Evolutionary conservation across 495 filamentous ascomycete species (phyloP), one percentile per base, ranked within the genome.

Genomic region (Tuber microsphaerosporum): DNA sequence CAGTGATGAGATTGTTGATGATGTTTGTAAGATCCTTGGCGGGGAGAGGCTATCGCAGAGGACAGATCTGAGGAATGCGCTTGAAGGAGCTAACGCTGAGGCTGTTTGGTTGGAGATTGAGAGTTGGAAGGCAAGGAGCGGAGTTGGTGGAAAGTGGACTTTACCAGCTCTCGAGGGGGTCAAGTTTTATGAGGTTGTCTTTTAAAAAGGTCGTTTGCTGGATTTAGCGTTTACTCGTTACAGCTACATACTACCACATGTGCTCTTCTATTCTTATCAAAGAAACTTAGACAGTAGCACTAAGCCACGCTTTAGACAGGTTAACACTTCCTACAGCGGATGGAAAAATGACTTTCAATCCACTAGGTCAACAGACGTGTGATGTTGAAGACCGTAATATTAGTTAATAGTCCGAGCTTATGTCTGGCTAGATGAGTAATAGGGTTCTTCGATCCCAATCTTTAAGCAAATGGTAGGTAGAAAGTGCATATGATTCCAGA

Each of bases 71-170:
- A 84, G 84, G 70, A 81, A 82, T 48, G 89, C 88, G 20, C 76
- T 94, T 43, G 88, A 90, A 80, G 81, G 81, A 8, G 82, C 88
- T 51, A 92, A 93, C 83, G 85, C 88, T 12, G 91, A 94, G 84
- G 90, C 89, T 5, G 89, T 94, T 20, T 94, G 92, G 92, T 82
- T 93, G 77, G 83, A 87, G 73, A 79, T 87, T 34, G 75, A 82
- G 19, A 80, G 56, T 41, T 76, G 76, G 78, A 79, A 37, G 37
- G 65, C 43, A 17, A 70, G 81, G 84, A 85, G 85, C 79, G 81
- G 83, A 69, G 75, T 79, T 76, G 78, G 85, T 10, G 77, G 79
- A 72, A 70, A 76, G 76, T 77, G 79, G 71, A 76, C 80, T n/a
- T 80, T 76, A 71, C 86, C 86, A 43, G 78, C 80, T 1, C 75